Base-by-base conservation (phyloP, 208 protist genomes). In the Trypanosomatidae sp. region DNA sequence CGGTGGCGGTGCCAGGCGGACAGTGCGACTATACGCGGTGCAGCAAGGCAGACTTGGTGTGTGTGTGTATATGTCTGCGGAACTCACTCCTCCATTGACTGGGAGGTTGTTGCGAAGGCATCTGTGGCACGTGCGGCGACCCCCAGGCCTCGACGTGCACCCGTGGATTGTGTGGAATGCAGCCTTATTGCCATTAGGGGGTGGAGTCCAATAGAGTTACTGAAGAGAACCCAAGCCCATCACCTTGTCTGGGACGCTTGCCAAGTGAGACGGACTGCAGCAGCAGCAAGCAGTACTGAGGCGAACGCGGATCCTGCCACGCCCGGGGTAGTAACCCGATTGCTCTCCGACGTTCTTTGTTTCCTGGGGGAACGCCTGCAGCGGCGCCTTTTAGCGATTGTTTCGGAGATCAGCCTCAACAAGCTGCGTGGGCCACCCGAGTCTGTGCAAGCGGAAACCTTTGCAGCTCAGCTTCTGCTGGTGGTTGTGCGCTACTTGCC, bases 361-460 rank as follows among this genome's bases (percentile, higher is more conserved):
- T 46, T 70, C 1, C 74, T 95, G n/a, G 85, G 91, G 69, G 33
- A 39, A 15, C 55, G 72, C 19, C 76, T 96, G 19, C 43, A 58
- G 12, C 49, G 30, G 12, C 78, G 82, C 66, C 90, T 89, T 6
- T 47, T 64, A 13, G 89, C 88, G 9, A 86, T 94, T 69, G 92
- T 97, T 17, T 90, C 82, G 1, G 92, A 97, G 66, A 95, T 97
- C 80, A 90, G 92, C 30, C 83, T 97, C 0, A 90, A 97, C 64
- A 93, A 93, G 79, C 74, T 94, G 52, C 81, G 85, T n/a, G 87
- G 83, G 13, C 82, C 88, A 52, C 66, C 80, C 7, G 69, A 82
- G 56, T 15, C 70, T 5, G 76, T 73, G 2, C 91, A 96, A 65
- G 64, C 78, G 47, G 62, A 43, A 2, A 58, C 83, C 12, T 94